Evolutionary conservation across 305 asterid genomes (phyloP), one percentile per base, ranked within the genome.

Genomic region (Nicotiana rustica): DNA sequence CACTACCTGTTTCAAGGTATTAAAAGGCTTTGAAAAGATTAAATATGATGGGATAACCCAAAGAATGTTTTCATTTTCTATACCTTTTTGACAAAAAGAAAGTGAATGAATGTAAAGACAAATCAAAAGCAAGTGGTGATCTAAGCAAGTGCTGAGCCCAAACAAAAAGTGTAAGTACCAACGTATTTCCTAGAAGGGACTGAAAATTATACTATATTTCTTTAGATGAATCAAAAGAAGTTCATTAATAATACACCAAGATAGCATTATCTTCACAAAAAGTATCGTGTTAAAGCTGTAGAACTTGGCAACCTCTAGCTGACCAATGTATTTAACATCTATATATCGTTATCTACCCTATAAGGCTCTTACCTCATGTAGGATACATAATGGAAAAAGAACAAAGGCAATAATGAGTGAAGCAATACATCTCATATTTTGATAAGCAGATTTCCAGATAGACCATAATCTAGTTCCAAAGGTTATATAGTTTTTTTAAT

Each of bases 101-200:
- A 55, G 31, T 25, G 17, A 15, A 15, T 4, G 66, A 14, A 15
- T 76, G 29, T 55, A 29, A 25, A 52, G 17, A 55, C 66, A 52
- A 15, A 76, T 55, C 66, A 55, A 15, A 75, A 73, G 47, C 9
- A 55, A 21, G 66, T 29, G 65, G 47, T 75, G 25, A 8, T 75
- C 49, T 75, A 75, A 76, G 25, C 62, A 76, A 76, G 66, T 52
- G 80, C 66, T 75, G 44, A 25, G 66, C 29, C 80, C 66, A 76
- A 44, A 29, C 15, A 10, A 47, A 55, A 52, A 76, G 17, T 29
- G 29, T 4, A 76, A 76, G 49, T 1, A 64, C 55, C 80, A 15
- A 76, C 10, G 31, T 76, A 31, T 76, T 76, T 76, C 66, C 80
- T 76, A 57, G 66, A 76, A 76, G n/a, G 44, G 52, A 31, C 17